These are phyloP conservation scores for Lizonia empirigonia DNA, from an alignment of 2,329 filamentous ascomycete species.

Conservation along the genomic window DNA sequence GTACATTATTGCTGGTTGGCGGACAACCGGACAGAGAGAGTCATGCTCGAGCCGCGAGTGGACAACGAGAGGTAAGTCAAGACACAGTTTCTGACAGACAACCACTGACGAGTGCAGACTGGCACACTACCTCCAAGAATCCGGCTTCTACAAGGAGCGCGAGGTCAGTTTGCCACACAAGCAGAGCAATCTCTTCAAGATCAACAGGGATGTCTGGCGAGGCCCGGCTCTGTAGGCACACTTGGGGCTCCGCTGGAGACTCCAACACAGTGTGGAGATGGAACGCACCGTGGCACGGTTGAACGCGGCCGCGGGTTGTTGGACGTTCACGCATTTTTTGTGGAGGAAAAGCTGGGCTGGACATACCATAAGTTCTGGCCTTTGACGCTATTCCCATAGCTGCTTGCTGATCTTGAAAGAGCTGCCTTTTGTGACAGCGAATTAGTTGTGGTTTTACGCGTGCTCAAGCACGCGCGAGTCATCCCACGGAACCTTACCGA, in stretches of 20 bases:
- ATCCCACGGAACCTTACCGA: conserved; percentile 14
- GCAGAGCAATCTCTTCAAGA: conserved; percentile 82
- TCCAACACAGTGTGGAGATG: conserved; percentile 10
- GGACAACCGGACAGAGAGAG: conserved; percentile 79
- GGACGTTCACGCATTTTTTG: conserved; percentile 22
- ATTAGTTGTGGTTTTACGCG: conserved; percentile 13
- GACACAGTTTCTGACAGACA: no score
- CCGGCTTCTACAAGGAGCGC: conserved; percentile 84
- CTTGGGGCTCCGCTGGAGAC: conserved; percentile 9
- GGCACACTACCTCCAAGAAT: conserved; percentile 70
- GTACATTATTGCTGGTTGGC: conserved; percentile 84
- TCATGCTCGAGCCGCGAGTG: conserved; percentile 86
- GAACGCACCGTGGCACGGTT: no score
- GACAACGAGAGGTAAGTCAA: conserved; percentile 83
- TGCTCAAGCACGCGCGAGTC: not conserved
- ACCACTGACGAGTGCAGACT: conserved; percentile 58
- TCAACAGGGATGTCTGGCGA: conserved; percentile 77
- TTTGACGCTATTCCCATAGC: conserved; percentile 7
- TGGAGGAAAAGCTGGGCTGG: conserved; percentile 28
- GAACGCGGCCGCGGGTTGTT: conserved; percentile 17
- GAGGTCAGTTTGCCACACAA: conserved; percentile 92
- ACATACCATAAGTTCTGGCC: conserved; percentile 24
- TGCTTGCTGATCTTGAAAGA: conserved; percentile 1
- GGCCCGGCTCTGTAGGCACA: conserved; percentile 35
- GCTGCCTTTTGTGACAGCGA: not conserved